Evolutionary conservation across 1,284 basidiomycete species (phyloP).

Genomic region (Microbotryum violaceum): DNA sequence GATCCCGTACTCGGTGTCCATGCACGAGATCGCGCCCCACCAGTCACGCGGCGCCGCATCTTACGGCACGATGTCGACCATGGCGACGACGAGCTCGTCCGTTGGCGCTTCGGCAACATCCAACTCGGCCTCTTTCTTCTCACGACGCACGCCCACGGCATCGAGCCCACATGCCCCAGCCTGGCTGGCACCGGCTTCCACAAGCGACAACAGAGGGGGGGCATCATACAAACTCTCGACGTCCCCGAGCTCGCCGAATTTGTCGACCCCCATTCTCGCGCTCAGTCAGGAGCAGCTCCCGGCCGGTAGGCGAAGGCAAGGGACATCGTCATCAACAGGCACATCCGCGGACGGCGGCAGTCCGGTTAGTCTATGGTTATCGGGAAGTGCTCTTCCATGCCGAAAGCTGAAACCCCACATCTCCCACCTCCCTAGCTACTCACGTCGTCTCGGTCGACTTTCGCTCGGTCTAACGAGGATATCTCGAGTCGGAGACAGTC

Average conservation of each 20-base stretch:
- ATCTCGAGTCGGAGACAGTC: conserved; percentile 38
- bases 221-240: background rate
- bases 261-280: background rate
- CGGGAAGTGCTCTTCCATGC: no score
- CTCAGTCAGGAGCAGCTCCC: background rate
- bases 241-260: conserved; percentile 7
- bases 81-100: background rate
- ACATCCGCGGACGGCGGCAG: background rate
- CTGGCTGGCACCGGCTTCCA: background rate
- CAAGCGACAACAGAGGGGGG: background rate
- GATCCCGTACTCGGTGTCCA: background rate
- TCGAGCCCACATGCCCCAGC: conserved; percentile 2
- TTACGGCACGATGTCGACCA: background rate
- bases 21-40: background rate
- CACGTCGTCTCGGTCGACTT: conserved; percentile 56
- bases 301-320: background rate
- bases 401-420: background rate
- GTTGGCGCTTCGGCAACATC: background rate
- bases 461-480: conserved; percentile 71
- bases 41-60: background rate
- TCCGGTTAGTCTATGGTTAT: background rate
- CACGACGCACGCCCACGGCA: background rate
- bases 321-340: background rate
- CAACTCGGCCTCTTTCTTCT: background rate
- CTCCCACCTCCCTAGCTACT: conserved; percentile 47